Evolutionary conservation across 2,329 filamentous ascomycete species (phyloP), one percentile per base, ranked within the genome.

Genomic region (Ophiostoma himal-ulmi): DNA sequence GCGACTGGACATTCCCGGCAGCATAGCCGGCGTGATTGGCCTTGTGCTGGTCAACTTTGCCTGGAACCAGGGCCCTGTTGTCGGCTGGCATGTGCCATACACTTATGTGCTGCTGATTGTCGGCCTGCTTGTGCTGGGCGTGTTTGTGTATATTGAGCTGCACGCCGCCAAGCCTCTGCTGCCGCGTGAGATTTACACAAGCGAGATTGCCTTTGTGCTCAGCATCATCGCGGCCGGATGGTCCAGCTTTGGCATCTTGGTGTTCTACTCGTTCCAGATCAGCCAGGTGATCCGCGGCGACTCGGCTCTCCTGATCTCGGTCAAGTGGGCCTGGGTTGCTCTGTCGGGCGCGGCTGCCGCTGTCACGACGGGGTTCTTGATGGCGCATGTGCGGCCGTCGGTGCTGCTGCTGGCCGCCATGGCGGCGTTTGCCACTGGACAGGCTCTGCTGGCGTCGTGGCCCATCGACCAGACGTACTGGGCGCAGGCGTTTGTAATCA

Each of bases 401-500:
- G 74, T 76, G 66, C 79, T 84, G 68, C 81, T 86, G 78, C 76
- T 80, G 36, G 75, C 81, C 6, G 80, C 82, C 3, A 78, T 83
- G 62, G 68, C 78, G 1, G 77, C 81, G 0, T 85, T 84, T 71
- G 79, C 79, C 0, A 71, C 76, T 0, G 83, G 82, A 0, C 78
- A 79, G 1, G 72, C 81, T 3, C 74, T 86, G 7, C 79, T 81
- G 22, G 81, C 81, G 5, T 81, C 81, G 11, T 80, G 84, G 1
- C 86, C 87, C 0, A 78, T 82, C 0, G 74, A 82, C 7, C 86
- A 89, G 75, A 83, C 79, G 0, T 91, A 91, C 78, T 91, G 89
- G 89, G 81, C 80, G 11, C 84, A 89, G 72, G 82, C 83, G 0
- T 91, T 91, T 75, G 81, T 88, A 6, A 82, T 82, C 1, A 79